Base-by-base conservation (phyloP, 345 rosid species). In the Kernera saxatilis region DNA sequence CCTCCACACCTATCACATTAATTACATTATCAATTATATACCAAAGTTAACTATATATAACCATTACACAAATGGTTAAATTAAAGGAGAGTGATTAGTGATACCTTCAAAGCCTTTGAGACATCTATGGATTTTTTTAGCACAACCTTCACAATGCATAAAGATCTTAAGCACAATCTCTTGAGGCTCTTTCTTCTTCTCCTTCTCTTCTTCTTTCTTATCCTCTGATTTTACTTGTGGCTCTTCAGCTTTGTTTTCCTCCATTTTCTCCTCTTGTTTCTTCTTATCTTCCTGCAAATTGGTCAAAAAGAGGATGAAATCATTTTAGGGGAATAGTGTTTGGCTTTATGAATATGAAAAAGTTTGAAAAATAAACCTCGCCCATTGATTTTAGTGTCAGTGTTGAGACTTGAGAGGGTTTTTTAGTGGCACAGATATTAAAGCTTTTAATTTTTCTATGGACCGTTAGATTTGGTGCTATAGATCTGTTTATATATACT, bases 141-240 rank as follows among this genome's bases (percentile, higher is more conserved):
- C 97, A 61, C 98, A 93, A 26, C 97, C 98, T 81, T 93, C 97
- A 62, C 98, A 93, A 82, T 93, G 98, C 97, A 93, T 93, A 88
- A 78, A 89, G 9, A 89, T 95, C 70, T 77, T 85, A 30, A 93
- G 81, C 5, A 93, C 73, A 15, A 93, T 86, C 70, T 93, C 98
- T 53, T 76, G 88, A 1, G 93, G 84, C 8, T 75, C 65, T 54
- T 67, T 78, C 48, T 83, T 79, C 53, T 79, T 79, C 4, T 80
- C 81, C 19, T 79, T 72, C 55, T 77, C 82, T 64, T 69, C 75
- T 73, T 60, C 83, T 64, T 76, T 79, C 64, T 83, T 84, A 46
- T 78, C 83, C 10, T 77, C 89, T 0, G 83, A 62, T 48, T 91
- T 89, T 83, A 82, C 82, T 64, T 78, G 83, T 26, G 72, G 33